phyloP scores from a whole-genome alignment of 2,329 filamentous ascomycete species.

The Pseudopyricularia javanii region DNA sequence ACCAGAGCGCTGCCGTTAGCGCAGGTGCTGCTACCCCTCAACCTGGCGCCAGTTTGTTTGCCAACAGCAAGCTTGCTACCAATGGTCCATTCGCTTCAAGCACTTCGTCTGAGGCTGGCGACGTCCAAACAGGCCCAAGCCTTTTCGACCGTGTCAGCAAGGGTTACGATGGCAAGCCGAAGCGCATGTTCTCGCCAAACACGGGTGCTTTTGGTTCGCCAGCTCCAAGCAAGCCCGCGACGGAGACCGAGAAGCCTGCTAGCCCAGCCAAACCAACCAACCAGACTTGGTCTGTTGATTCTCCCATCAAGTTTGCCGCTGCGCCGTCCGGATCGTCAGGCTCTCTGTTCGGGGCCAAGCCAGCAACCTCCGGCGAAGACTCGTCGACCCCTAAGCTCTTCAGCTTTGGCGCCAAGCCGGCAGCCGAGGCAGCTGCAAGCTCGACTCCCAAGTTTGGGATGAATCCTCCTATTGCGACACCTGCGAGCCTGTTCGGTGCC shows the following conservation, averaged over 20 bases:
- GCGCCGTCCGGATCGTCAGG: constrained; percentile 10
- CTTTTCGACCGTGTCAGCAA: constrained; percentile 44
- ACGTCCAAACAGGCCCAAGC: constrained; percentile 32
- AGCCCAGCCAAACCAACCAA: constrained; percentile 31
- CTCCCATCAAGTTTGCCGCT: constrained; percentile 41
- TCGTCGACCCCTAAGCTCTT: constrained; percentile 3
- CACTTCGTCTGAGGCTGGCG: constrained; percentile 27
- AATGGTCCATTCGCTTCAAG: constrained; percentile 16
- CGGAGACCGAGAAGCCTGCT: constrained; percentile 27
- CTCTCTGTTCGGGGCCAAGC: constrained; percentile 13
- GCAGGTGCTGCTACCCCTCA: constrained; percentile 27
- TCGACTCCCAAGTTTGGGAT: neutral
- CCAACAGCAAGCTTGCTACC: constrained; percentile 13
- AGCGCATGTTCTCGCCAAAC: constrained; percentile 26
- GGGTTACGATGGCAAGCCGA: constrained; percentile 34
- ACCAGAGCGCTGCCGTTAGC: constrained; percentile 28
- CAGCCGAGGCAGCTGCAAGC: constrained; percentile 1
- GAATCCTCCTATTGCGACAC: neutral
- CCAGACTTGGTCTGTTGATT: constrained; percentile 35
- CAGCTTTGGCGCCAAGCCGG: constrained; percentile 5
- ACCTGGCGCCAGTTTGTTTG: constrained; percentile 18
- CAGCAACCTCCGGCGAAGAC: constrained; percentile 2
- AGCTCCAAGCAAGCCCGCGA: constrained; percentile 10
- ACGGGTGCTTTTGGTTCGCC: constrained; percentile 11
- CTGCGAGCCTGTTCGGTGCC: neutral